Percentiles rank a stretch among this genome's conserved stretches.
phyloP scores from a whole-genome alignment of 257 asterid species.

The Jaltomata sinuosa region DNA sequence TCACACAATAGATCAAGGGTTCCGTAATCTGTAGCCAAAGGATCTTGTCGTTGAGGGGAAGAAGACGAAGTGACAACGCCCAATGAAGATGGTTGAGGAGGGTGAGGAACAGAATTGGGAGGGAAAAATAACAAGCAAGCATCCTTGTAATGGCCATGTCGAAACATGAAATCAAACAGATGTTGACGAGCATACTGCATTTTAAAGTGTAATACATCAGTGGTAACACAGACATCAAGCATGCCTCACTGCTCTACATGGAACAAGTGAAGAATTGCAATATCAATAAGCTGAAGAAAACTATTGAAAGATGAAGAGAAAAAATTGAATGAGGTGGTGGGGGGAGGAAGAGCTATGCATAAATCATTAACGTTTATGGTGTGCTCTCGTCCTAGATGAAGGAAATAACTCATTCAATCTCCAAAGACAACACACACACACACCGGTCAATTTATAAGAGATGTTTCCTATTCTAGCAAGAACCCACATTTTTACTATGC shows the following conservation, averaged over 20 bases:
- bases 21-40: constrained; percentile 83
- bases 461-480: not conserved
- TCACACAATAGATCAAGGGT: constrained; percentile 85
- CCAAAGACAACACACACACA: not conserved
- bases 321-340: not conserved
- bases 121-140: constrained; percentile 88
- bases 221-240: not conserved
- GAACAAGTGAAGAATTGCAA: not conserved
- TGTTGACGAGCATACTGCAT: constrained; percentile 93
- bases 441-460: not conserved
- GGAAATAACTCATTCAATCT: not conserved
- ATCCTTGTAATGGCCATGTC: constrained; percentile 83
- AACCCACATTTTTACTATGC: not conserved
- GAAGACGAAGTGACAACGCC: constrained; percentile 63
- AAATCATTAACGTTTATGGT: not conserved
- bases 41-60: constrained; percentile 87
- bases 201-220: constrained; percentile 5
- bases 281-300: not conserved
- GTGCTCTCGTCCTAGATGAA: not conserved
- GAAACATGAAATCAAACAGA: constrained; percentile 83
- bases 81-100: constrained; percentile 55
- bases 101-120: constrained; percentile 56
- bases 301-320: not conserved
- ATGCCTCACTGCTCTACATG: not conserved
- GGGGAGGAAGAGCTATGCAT: not conserved